phyloP scores from a whole-genome alignment of 1,284 basidiomycete genomes.

The Apiotrichum gamsii region DNA sequence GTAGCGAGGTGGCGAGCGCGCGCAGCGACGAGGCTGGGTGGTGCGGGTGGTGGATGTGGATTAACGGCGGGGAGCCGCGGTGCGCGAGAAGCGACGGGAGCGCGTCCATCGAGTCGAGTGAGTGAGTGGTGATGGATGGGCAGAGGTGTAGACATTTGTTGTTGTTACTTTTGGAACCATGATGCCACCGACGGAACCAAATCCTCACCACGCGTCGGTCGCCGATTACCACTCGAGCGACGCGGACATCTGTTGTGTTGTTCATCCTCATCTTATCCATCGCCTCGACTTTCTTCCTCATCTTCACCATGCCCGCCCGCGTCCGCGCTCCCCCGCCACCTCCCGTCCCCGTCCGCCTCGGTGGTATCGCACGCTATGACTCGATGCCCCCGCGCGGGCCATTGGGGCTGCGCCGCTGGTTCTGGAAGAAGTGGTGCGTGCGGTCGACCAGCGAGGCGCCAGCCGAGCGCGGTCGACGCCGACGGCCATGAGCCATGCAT shows the following conservation, averaged over 20 bases:
- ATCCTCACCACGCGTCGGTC: neutral
- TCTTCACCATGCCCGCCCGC: conserved; percentile 26
- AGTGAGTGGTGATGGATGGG: neutral
- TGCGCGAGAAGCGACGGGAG: conserved; percentile 53
- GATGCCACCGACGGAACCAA: neutral
- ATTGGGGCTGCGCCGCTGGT: conserved; percentile 19
- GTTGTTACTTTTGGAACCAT: neutral
- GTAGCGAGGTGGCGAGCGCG: conserved; percentile 30
- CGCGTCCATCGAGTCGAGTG: conserved; percentile 12
- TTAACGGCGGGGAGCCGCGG: conserved; percentile 57
- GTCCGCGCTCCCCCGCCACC: conserved; percentile 20
- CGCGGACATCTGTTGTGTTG: no score
- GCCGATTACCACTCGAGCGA: no score
- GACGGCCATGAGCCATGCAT: no score
- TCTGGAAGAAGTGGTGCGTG: conserved; percentile 31
- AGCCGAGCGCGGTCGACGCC: no score
- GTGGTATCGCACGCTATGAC: conserved; percentile 17
- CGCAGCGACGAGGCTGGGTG: conserved; percentile 44
- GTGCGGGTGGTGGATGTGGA: conserved; percentile 62
- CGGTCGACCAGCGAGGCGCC: no score
- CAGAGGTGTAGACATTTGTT: neutral
- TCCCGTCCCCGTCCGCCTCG: conserved; percentile 11
- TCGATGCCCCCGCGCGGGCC: conserved; percentile 10
- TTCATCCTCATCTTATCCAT: neutral
- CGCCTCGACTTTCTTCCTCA: neutral